A percentile compares a stretch with the other conserved stretches of the same genome.
phyloP scores from a whole-genome alignment of 1,284 basidiomycete genomes.

The Malassezia japonica region DNA sequence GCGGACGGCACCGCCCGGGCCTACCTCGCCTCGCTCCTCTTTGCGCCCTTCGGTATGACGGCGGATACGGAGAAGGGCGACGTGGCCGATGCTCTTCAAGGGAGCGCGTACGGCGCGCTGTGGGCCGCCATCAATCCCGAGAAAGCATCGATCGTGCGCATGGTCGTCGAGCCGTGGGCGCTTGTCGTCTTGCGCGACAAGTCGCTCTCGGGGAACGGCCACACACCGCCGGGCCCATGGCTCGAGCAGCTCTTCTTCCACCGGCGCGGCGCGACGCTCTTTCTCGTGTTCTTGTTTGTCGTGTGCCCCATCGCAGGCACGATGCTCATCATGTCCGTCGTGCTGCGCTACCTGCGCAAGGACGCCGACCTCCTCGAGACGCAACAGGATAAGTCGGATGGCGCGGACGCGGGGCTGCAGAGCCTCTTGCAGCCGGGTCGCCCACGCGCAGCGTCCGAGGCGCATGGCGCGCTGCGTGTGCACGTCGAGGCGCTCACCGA shows the following conservation, averaged over 20 bases:
- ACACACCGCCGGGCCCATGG: constrained; percentile 12
- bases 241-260: constrained; percentile 16
- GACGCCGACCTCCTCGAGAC: constrained; percentile 81
- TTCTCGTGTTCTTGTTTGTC: constrained; percentile 49
- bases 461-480: constrained; percentile 50
- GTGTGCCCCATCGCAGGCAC: constrained; percentile 73
- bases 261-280: constrained; percentile 15
- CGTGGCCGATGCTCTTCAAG: neutral
- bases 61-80: neutral
- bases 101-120: constrained; percentile 7
- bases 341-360: constrained; percentile 81
- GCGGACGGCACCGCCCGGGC: neutral
- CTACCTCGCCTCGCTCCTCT: neutral
- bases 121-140: constrained; percentile 11
- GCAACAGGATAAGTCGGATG: constrained; percentile 48
- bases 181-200: constrained; percentile 54
- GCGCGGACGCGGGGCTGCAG: constrained; percentile 5
- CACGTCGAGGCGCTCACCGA: constrained; percentile 61
- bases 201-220: neutral
- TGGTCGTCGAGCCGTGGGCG: constrained; percentile 69
- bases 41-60: neutral
- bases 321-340: constrained; percentile 62
- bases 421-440: neutral
- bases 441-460: constrained; percentile 24
- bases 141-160: constrained; percentile 49